A percentile compares a stretch with the other conserved stretches of the same genome.
Conservation (phyloP, 2,329 filamentous ascomycete genomes). For the Gremmenia infestans region DNA sequence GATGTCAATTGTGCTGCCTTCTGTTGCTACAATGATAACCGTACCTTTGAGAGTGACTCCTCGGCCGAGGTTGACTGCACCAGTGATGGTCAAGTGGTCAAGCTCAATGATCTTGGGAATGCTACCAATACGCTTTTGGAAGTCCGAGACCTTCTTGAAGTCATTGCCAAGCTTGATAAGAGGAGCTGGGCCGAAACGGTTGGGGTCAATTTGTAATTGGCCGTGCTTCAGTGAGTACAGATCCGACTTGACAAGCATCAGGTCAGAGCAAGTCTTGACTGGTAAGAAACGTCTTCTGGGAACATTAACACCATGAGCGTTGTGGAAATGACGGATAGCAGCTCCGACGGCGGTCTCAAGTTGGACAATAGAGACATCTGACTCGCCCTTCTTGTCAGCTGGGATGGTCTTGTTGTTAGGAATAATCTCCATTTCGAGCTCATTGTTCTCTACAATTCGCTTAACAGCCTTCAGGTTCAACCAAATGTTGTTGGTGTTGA, state of each 20-base stretch:
- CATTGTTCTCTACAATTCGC: slow-evolving; percentile 96
- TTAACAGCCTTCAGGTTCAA: slow-evolving; percentile 97
- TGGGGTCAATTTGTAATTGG: slow-evolving; percentile 93
- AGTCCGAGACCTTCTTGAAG: slow-evolving; percentile 99
- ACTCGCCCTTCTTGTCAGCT: slow-evolving; percentile 99
- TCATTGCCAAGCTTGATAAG: slow-evolving; percentile 98
- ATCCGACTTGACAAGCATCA: slow-evolving; percentile 99
- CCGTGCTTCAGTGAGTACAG: slow-evolving; percentile 98
- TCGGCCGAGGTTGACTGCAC: slow-evolving; percentile 92
- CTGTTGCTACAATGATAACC: slow-evolving; percentile 97
- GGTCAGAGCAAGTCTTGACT: slow-evolving; percentile 98
- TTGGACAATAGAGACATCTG: slow-evolving; percentile 94
- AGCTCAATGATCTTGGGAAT: slow-evolving; percentile 90
- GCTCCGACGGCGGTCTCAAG: slow-evolving; percentile 98
- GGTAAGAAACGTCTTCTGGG: slow-evolving; percentile 96
- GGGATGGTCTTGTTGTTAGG: slow-evolving; percentile 98
- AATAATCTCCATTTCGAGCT: slow-evolving; percentile 99
- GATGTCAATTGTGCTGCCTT: slow-evolving; percentile 96
- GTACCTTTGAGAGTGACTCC: slow-evolving; percentile 96
- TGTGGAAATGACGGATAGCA: slow-evolving; percentile 97
- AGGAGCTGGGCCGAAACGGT: slow-evolving; percentile 91
- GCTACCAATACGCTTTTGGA: slow-evolving; percentile 80
- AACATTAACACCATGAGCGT: slow-evolving; percentile 98
- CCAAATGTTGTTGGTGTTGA: slow-evolving; percentile 99
- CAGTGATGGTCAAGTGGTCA: slow-evolving; percentile 94